A percentile compares a stretch with the other conserved stretches of the same genome.
Conservation (phyloP, 768 basidiomycete genomes). For the Pisolithus albus region DNA sequence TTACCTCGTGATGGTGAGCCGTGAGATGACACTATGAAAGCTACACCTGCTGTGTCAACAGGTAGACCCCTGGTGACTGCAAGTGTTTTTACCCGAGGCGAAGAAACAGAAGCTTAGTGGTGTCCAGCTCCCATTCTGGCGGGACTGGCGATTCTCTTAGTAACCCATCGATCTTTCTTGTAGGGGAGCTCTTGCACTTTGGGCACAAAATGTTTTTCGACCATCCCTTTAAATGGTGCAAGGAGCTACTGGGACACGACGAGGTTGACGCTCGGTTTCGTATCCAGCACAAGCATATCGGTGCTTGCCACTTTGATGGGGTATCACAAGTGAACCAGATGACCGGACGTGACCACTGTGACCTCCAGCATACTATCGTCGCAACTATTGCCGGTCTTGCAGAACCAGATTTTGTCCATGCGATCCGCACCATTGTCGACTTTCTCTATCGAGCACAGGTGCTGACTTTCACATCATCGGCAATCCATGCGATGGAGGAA, state of each 20-base stretch:
- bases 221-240: background rate
- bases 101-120: background rate
- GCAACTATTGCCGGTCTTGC: background rate
- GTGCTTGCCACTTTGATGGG: background rate
- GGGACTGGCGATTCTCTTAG: background rate
- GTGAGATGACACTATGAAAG: background rate
- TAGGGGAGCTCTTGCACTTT: background rate
- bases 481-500: background rate
- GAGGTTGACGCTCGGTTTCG: background rate
- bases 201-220: background rate
- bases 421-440: background rate
- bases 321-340: background rate
- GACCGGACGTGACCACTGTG: background rate
- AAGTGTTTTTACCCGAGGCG: background rate
- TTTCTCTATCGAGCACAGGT: background rate
- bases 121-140: background rate
- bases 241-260: background rate
- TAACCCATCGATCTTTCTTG: background rate
- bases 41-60: background rate
- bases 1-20: background rate
- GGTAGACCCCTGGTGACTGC: background rate
- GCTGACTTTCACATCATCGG: background rate
- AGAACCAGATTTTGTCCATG: background rate
- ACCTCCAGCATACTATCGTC: background rate
- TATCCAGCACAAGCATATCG: background rate